Percentiles rank a stretch among this genome's conserved stretches.
Evolutionary conservation across 2,329 filamentous ascomycete genomes (phyloP).

Genomic region (Ophiostoma pallidulum): DNA sequence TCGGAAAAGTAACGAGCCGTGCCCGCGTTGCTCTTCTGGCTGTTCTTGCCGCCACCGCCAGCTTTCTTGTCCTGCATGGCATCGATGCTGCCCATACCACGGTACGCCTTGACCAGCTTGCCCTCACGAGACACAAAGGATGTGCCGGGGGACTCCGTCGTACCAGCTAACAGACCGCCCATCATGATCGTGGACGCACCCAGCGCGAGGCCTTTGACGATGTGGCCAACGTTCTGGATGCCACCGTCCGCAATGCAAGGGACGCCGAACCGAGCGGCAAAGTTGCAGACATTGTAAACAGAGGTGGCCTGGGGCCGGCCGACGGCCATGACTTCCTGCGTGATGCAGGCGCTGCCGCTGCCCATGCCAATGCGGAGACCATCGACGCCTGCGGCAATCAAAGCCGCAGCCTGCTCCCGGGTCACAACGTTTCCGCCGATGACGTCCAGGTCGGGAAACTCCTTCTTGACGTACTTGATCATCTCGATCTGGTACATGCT

Average conservation of each 20-base stretch:
- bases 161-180: conserved; percentile 94
- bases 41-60: conserved; percentile 60
- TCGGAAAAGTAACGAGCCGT: conserved; percentile 98
- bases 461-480: conserved; percentile 90
- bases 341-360: conserved; percentile 95
- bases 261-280: conserved; percentile 87
- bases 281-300: conserved; percentile 80
- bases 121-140: conserved; percentile 95
- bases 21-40: conserved; percentile 78
- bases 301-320: conserved; percentile 91
- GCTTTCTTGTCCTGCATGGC: conserved; percentile 99
- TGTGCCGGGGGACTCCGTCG: conserved; percentile 92
- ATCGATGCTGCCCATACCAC: conserved; percentile 97
- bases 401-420: conserved; percentile 81
- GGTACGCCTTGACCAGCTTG: conserved; percentile 97
- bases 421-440: conserved; percentile 99
- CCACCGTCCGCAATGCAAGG: conserved; percentile 97
- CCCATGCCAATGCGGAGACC: conserved; percentile 98
- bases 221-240: conserved; percentile 97
- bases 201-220: conserved; percentile 93
- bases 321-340: conserved; percentile 98
- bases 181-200: conserved; percentile 98
- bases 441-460: conserved; percentile 78
- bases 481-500: conserved; percentile 98
- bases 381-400: conserved; percentile 91